Conservation (phyloP, 306 rosid species). For the Lotus japonicus region DNA sequence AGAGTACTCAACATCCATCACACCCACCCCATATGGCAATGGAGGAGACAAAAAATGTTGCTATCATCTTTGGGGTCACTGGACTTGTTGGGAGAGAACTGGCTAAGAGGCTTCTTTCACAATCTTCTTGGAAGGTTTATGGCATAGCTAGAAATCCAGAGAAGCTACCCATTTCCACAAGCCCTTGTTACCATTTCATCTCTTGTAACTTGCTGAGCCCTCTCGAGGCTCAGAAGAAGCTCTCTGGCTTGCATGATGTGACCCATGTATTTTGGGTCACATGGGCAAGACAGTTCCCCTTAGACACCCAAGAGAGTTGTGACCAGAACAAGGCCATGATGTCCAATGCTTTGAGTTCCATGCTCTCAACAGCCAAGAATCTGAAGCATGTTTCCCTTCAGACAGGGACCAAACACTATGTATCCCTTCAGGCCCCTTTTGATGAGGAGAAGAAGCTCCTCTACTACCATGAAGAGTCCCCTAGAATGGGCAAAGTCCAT, state of each 20-base stretch:
- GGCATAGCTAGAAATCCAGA: constrained; percentile 72
- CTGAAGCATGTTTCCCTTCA: constrained; percentile 81
- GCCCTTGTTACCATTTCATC: constrained; percentile 60
- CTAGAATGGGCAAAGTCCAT: constrained; percentile 29
- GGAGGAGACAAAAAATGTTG: constrained; percentile 48
- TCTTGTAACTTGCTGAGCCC: constrained; percentile 72
- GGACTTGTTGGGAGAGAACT: constrained; percentile 81
- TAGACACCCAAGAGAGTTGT: constrained; percentile 45
- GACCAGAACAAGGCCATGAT: constrained; percentile 69
- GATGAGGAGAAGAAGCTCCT: constrained; percentile 18
- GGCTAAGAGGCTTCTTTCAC: constrained; percentile 39
- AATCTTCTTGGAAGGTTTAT: constrained; percentile 74
- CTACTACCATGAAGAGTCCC: constrained; percentile 52
- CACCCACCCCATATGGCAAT: constrained; percentile 18
- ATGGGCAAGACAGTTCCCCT: constrained; percentile 78
- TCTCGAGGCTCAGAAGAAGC: constrained; percentile 44
- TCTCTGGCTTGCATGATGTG: constrained; percentile 46
- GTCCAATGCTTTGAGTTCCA: constrained; percentile 54
- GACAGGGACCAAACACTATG: constrained; percentile 86
- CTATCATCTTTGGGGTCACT: constrained; percentile 78
- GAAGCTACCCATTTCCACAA: constrained; percentile 22
- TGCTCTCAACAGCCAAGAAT: constrained; percentile 39
- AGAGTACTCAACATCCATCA: background rate
- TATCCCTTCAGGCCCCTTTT: constrained; percentile 47
- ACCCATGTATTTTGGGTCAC: constrained; percentile 92